These are phyloP conservation scores for Sparassis latifolia DNA, from an alignment of 1,284 basidiomycete species.

Conservation along the genomic window DNA sequence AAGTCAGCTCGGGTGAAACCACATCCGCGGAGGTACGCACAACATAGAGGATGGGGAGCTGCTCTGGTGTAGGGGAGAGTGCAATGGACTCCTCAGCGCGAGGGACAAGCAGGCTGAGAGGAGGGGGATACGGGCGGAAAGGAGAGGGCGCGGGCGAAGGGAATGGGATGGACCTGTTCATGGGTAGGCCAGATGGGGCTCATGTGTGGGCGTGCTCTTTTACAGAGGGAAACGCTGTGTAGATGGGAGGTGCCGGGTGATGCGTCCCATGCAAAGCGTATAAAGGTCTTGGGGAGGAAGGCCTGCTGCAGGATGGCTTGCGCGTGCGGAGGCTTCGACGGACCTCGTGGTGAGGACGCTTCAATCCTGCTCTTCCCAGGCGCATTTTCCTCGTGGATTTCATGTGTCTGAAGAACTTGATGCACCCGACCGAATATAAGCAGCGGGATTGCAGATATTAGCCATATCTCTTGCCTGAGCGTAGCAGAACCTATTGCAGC, in stretches of 20 bases:
- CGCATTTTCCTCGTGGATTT: not conserved
- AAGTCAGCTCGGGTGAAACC: slow-evolving; percentile 1
- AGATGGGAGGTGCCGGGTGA: too few relatives aligned
- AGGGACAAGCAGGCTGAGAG: not conserved
- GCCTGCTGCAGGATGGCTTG: slow-evolving; percentile 2
- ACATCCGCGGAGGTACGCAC: slow-evolving; percentile 37
- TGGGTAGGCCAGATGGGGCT: slow-evolving; percentile 25
- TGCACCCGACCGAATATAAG: too few relatives aligned
- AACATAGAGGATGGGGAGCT: slow-evolving; percentile 53
- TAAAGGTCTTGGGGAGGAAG: not conserved
- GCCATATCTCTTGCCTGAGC: too few relatives aligned
- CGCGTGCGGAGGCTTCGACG: slow-evolving; percentile 2
- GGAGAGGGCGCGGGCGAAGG: not conserved
- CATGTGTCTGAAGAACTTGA: too few relatives aligned
- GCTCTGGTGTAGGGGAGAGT: slow-evolving; percentile 3
- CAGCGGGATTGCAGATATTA: too few relatives aligned
- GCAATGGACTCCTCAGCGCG: slow-evolving; percentile 1
- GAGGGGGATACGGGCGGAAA: not conserved
- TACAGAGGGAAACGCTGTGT: too few relatives aligned
- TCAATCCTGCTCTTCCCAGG: not conserved
- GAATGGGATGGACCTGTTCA: slow-evolving; percentile 21
- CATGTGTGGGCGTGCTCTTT: slow-evolving; percentile 7
- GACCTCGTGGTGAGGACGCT: slow-evolving; percentile 1
- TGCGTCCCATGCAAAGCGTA: too few relatives aligned
- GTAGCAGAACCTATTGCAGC: too few relatives aligned